These are phyloP conservation scores for Saccharomycopsis olivae DNA, from an alignment of 805 yeast genomes.

Conservation along the genomic window DNA sequence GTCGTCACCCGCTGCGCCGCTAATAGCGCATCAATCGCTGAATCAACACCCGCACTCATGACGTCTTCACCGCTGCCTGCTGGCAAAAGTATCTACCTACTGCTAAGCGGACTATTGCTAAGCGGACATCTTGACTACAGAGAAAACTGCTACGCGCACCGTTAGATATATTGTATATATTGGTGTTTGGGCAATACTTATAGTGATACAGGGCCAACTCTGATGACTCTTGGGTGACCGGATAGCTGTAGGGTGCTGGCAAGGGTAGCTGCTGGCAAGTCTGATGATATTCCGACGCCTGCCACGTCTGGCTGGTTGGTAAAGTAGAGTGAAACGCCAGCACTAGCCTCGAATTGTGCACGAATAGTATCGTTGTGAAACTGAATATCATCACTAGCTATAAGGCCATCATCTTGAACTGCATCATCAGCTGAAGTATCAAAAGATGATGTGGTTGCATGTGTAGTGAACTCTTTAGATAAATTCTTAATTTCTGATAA, in stretches of 20 bases:
- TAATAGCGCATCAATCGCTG: not conserved
- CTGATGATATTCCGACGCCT: not conserved
- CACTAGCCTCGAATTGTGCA: not conserved
- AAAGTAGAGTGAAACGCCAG: not conserved
- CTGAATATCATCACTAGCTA: not conserved
- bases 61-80: not conserved
- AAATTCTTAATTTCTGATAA: constrained; percentile 5
- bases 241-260: not conserved
- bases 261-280: not conserved
- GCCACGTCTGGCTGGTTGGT: not conserved
- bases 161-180: too few species aligned
- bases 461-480: constrained; percentile 3
- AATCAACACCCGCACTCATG: not conserved
- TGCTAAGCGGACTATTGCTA: too few species aligned
- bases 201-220: not conserved
- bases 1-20: not conserved
- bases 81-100: not conserved
- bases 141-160: too few species aligned
- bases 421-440: not conserved
- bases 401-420: not conserved
- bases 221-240: constrained; percentile 3
- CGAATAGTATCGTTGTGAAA: constrained; percentile 6
- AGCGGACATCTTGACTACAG: too few species aligned
- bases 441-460: not conserved
- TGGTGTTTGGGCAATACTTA: not conserved